Percentiles rank a stretch among this genome's conserved stretches.
These are phyloP conservation scores for Pichia sp. DNA, from an alignment of 1,139 yeast genomes.

Conservation along the genomic window DNA sequence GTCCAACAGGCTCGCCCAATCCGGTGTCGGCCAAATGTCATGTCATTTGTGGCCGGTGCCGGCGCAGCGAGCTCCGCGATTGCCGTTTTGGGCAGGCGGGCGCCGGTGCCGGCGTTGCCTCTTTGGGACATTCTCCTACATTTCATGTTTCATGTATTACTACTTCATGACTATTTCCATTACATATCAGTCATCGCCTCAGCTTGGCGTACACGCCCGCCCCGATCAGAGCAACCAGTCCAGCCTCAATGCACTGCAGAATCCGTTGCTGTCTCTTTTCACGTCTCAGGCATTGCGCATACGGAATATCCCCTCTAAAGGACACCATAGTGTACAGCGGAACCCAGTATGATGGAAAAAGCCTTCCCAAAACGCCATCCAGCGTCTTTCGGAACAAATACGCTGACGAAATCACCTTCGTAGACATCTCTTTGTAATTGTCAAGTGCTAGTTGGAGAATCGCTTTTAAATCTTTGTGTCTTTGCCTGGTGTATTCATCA, in stretches of 20 bases:
- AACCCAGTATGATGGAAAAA: constrained; percentile 60
- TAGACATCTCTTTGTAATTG: constrained; percentile 85
- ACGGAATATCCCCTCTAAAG: constrained; percentile 76
- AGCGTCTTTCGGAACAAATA: constrained; percentile 62
- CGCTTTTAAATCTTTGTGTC: constrained; percentile 66
- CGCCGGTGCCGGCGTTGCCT: constrained; percentile 6
- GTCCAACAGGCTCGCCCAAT: no score
- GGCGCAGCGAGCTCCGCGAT: constrained; percentile 1
- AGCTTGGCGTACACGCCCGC: not conserved
- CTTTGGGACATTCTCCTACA: not conserved
- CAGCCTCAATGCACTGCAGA: constrained; percentile 27
- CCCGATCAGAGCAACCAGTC: constrained; percentile 14
- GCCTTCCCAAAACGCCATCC: constrained; percentile 58
- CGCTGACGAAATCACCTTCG: constrained; percentile 60
- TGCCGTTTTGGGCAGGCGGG: not conserved
- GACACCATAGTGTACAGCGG: constrained; percentile 92
- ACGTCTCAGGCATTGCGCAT: constrained; percentile 60
- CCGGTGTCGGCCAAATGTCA: not conserved
- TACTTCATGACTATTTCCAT: no score
- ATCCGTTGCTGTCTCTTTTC: constrained; percentile 46
- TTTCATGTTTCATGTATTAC: not conserved
- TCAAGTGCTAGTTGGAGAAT: constrained; percentile 74
- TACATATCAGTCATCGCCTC: not conserved
- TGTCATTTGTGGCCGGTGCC: constrained; percentile 10
- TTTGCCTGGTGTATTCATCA: constrained; percentile 44